phyloP scores from a whole-genome alignment of 208 protist genomes.

The Leishmania tarentolae region DNA sequence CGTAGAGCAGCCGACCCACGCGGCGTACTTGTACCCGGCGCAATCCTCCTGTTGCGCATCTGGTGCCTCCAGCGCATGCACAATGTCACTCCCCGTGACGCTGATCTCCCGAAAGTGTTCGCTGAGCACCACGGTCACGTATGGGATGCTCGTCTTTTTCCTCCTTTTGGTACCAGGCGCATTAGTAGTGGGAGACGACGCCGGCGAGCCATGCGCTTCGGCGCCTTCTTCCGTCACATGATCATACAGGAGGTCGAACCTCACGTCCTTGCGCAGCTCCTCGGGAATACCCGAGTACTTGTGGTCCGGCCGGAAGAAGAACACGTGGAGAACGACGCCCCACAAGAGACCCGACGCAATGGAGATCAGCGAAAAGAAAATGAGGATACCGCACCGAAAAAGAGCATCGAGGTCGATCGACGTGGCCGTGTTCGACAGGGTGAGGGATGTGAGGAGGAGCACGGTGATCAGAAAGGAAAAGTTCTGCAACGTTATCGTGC shows the following conservation, averaged over 20 bases:
- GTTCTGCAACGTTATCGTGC: conserved; percentile 51
- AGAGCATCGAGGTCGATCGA: conserved; percentile 29
- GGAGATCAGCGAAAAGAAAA: conserved; percentile 48
- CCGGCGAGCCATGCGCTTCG: not conserved
- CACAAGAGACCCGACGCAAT: conserved; percentile 37
- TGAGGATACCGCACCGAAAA: conserved; percentile 55
- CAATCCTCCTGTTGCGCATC: conserved; percentile 56
- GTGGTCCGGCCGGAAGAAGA: conserved; percentile 27
- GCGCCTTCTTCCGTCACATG: conserved; percentile 15
- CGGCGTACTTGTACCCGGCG: conserved; percentile 61
- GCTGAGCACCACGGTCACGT: conserved; percentile 64
- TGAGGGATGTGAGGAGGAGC: conserved; percentile 66
- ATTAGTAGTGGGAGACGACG: not conserved
- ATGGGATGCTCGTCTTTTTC: conserved; percentile 45
- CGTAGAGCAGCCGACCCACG: conserved; percentile 58
- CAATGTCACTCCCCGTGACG: conserved; percentile 57
- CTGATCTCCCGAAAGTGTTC: conserved; percentile 45
- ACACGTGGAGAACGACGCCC: conserved; percentile 8
- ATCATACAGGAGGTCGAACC: conserved; percentile 45
- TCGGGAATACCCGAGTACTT: conserved; percentile 50
- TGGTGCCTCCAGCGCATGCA: conserved; percentile 52
- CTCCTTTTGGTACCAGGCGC: conserved; percentile 1
- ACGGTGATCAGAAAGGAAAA: conserved; percentile 73
- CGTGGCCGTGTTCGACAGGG: conserved; percentile 61
- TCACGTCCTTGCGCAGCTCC: conserved; percentile 51